Evolutionary conservation across 352 stramenopile genomes (phyloP).

Genomic region (Pythium monospermum): DNA sequence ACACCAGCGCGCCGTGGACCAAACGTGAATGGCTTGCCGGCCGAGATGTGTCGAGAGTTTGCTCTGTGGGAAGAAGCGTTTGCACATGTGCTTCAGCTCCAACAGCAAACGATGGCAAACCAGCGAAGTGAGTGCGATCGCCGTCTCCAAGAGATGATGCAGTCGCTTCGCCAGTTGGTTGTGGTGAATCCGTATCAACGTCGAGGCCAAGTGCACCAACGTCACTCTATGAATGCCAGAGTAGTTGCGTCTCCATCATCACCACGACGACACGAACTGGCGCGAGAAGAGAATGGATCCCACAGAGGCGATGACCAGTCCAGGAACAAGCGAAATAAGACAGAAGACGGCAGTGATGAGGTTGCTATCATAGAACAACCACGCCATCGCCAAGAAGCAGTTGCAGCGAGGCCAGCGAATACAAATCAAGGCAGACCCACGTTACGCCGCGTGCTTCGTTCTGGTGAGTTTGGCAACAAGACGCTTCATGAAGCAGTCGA

Average conservation of each 20-base stretch:
- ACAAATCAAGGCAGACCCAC: neutral
- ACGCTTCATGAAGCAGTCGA: conserved; percentile 55
- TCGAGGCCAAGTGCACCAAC: neutral
- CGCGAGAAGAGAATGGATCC: too few relatives aligned
- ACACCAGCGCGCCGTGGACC: conserved; percentile 1
- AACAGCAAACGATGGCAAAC: conserved; percentile 71
- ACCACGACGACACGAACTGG: too few relatives aligned
- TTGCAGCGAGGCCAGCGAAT: too few relatives aligned
- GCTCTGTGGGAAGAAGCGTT: conserved; percentile 70
- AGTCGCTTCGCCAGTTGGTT: conserved; percentile 50
- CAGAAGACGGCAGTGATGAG: too few relatives aligned
- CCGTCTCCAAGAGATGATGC: conserved; percentile 33
- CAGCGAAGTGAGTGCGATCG: conserved; percentile 51
- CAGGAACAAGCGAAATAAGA: too few relatives aligned
- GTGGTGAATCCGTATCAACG: conserved; percentile 33
- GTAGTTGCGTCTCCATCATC: too few relatives aligned
- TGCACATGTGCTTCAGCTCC: conserved; percentile 58
- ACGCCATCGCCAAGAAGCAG: too few relatives aligned
- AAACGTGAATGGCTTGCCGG: conserved; percentile 11
- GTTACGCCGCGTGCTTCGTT: conserved; percentile 20
- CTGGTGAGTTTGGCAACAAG: conserved; percentile 64
- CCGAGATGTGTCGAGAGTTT: conserved; percentile 31
- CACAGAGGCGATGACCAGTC: too few relatives aligned
- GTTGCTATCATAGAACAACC: too few relatives aligned
- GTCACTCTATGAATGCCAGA: neutral